A percentile compares a stretch with the other conserved stretches of the same genome.
phyloP scores from a whole-genome alignment of 805 yeast species.

The Yarrowia sp. region DNA sequence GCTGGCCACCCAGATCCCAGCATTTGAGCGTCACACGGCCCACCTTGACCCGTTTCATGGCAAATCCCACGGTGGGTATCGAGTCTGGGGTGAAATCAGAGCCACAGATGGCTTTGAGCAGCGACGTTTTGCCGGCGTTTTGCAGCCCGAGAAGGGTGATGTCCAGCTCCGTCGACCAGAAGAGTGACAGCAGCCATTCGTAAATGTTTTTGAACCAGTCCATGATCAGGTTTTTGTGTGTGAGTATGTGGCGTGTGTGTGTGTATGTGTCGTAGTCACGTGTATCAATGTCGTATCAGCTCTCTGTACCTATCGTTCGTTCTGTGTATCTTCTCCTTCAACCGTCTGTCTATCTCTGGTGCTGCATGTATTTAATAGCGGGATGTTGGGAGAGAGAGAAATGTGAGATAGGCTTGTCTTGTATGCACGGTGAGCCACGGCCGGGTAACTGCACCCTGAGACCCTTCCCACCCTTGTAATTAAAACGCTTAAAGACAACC shows the following conservation, averaged over 20 bases:
- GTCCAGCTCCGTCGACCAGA: slow-evolving; percentile 40
- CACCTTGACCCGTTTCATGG: slow-evolving; percentile 39
- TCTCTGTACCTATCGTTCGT: too few species aligned
- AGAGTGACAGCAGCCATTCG: slow-evolving; percentile 38
- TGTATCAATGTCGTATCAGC: not conserved
- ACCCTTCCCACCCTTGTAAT: not conserved
- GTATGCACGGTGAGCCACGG: not conserved
- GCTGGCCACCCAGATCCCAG: slow-evolving; percentile 45
- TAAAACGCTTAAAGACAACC: not conserved
- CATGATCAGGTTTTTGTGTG: not conserved
- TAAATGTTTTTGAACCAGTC: slow-evolving; percentile 30
- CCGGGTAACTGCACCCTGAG: not conserved
- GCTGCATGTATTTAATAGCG: not conserved
- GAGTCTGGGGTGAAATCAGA: slow-evolving; percentile 40
- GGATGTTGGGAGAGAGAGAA: not conserved
- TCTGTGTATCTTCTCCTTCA: too few species aligned
- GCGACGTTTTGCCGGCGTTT: slow-evolving; percentile 43
- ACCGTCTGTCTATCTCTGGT: too few species aligned
- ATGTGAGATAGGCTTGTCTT: too few species aligned
- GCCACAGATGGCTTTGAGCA: slow-evolving; percentile 39
- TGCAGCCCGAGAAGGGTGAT: slow-evolving; percentile 41
- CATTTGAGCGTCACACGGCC: slow-evolving; percentile 42
- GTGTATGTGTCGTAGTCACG: not conserved
- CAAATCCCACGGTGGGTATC: slow-evolving; percentile 43
- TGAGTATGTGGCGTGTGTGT: not conserved